Conservation (phyloP, 2,329 filamentous ascomycete genomes). For the Colletotrichum godetiae region DNA sequence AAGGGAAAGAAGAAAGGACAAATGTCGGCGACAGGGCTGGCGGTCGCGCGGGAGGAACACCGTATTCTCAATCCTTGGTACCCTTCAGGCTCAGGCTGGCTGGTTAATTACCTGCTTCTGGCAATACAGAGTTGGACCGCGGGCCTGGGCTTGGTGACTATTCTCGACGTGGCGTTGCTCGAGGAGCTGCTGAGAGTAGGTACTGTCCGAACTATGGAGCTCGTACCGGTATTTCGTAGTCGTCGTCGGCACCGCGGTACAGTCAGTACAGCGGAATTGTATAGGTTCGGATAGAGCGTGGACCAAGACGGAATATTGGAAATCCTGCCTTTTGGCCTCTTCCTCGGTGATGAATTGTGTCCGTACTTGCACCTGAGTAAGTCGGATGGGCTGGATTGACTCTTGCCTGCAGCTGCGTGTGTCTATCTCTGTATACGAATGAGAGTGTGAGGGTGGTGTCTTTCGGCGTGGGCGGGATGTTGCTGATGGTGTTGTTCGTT, state of each 20-base stretch:
- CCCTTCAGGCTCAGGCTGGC: background rate
- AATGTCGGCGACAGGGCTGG: conserved; percentile 21
- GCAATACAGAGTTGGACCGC: background rate
- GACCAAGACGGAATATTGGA: conserved; percentile 1
- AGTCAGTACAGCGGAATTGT: background rate
- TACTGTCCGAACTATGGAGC: background rate
- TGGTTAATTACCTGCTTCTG: conserved; percentile 1
- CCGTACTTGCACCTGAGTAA: background rate
- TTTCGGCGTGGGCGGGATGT: conserved; percentile 2
- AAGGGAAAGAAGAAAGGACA: background rate
- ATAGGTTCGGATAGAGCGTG: background rate
- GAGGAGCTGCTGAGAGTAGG: conserved; percentile 11
- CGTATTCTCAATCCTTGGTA: conserved; percentile 23
- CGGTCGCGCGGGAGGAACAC: conserved; percentile 18
- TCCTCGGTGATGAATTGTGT: conserved; percentile 17
- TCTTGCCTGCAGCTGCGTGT: background rate
- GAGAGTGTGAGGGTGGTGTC: background rate
- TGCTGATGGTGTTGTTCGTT: background rate
- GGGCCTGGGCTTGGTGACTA: conserved; percentile 18
- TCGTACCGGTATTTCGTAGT: background rate
- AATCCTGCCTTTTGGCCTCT: conserved; percentile 23
- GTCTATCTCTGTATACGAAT: background rate
- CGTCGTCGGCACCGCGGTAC: background rate
- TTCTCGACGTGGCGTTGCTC: conserved; percentile 32
- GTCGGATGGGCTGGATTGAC: background rate